Evolutionary conservation across 192 early-diverging fungal genomes (phyloP).

Genomic region (Umbelopsis sp.): DNA sequence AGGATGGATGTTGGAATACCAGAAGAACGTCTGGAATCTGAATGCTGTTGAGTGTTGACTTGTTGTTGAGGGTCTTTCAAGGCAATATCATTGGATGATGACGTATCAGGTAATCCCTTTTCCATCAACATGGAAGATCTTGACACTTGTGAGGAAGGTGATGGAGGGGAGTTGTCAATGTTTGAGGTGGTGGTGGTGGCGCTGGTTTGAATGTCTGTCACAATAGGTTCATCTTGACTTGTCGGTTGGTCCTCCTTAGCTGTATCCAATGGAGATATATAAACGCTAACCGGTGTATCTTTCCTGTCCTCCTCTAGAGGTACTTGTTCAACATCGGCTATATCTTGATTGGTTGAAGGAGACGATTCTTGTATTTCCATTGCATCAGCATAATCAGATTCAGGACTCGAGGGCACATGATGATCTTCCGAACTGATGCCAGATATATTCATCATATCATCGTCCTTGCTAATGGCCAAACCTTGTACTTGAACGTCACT

Average conservation of each 20-base stretch:
- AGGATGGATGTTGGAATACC: slow-evolving; percentile 25
- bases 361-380: neutral
- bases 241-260: neutral
- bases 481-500: neutral
- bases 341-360: neutral
- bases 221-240: neutral
- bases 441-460: neutral
- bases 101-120: neutral
- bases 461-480: neutral
- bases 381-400: neutral
- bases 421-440: neutral
- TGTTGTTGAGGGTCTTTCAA: neutral
- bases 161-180: neutral
- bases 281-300: neutral
- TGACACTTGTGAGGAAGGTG: neutral
- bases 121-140: neutral
- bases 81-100: slow-evolving; percentile 14
- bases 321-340: neutral
- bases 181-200: neutral
- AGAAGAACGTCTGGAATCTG: neutral
- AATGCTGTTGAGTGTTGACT: neutral
- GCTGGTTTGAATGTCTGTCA: neutral
- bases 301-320: neutral
- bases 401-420: neutral
- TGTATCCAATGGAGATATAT: neutral